Base-by-base conservation (phyloP, 345 rosid genomes). In the Stellera chamaejasme region DNA sequence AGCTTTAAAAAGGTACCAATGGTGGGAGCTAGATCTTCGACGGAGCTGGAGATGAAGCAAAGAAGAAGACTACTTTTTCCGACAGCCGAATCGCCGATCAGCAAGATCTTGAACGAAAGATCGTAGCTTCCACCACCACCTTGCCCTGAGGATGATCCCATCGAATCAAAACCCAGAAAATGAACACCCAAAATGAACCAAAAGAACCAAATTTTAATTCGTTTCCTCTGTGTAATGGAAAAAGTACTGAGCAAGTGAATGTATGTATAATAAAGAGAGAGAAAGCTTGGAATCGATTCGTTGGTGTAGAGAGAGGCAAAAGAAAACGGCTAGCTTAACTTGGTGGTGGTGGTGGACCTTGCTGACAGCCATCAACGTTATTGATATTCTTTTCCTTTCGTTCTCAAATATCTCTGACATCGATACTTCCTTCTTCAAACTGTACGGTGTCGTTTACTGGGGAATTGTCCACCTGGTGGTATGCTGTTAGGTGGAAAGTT, bases 31-130 rank as follows among this genome's bases (percentile, higher is more conserved):
- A 81, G 87, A 86, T 82, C 91, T 61, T 81, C 91, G 6, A 66
- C 72, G 26, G 95, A 69, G 58, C 59, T 61, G 47, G 97, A 86
- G 71, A 92, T 92, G 88, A 92, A 92, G 75, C 93, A 88, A 48
- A 92, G 89, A 77, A 88, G 96, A 60, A 92, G 86, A 58, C 96
- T 84, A 70, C 98, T 92, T 75, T 92, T 92, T 61, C 98, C 98
- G 60, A 92, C 98, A 51, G 84, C 88, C 10, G 98, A 88, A 71
- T 88, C 98, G 13, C 98, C 98, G 61, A 92, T 86, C 82, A 92
- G 79, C 84, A 92, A 66, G 87, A 92, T 82, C 89, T 88, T 92
- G 80, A 92, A 92, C 1, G 98, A 88, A 52, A 88, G 85, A 80
- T 92, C 96, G 57, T 75, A 75, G 53, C 66, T 62, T 43, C 82